phyloP scores from a whole-genome alignment of 2,329 filamentous ascomycete species.

The Dactylellina cionopaga region DNA sequence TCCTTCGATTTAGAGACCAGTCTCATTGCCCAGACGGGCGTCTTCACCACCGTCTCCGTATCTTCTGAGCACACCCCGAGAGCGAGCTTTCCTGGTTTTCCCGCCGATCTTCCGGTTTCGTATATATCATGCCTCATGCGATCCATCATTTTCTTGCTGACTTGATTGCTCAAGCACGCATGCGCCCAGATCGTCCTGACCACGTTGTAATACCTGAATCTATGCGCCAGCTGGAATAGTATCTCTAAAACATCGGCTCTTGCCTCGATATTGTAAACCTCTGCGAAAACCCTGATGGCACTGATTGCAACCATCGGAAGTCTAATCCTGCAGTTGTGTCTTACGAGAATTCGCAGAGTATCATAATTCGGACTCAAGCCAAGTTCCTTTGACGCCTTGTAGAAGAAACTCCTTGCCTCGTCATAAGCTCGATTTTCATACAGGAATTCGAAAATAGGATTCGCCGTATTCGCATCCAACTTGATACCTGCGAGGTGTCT shows the following conservation, averaged over 20 bases:
- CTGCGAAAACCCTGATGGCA: constrained; percentile 18
- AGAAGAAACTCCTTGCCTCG: constrained; percentile 27
- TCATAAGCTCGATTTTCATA: constrained; percentile 31
- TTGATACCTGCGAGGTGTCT: constrained; percentile 23
- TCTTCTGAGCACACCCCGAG: constrained; percentile 38
- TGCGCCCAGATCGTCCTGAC: constrained; percentile 48
- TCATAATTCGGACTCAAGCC: constrained; percentile 18
- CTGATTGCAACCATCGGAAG: not conserved
- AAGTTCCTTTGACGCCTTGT: not conserved
- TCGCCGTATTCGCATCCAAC: constrained; percentile 17
- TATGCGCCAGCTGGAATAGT: constrained; percentile 26
- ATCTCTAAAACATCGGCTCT: constrained; percentile 14
- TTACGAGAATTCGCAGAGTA: constrained; percentile 28
- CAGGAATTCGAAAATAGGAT: constrained; percentile 32
- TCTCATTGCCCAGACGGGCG: constrained; percentile 41
- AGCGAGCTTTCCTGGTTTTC: constrained; percentile 40
- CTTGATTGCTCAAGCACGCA: constrained; percentile 36
- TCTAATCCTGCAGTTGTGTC: not conserved
- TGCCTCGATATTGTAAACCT: constrained; percentile 5
- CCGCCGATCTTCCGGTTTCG: constrained; percentile 34
- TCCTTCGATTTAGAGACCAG: constrained; percentile 39
- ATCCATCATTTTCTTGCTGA: constrained; percentile 41
- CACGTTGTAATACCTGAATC: constrained; percentile 37
- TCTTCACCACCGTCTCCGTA: constrained; percentile 29
- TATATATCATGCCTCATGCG: constrained; percentile 49